Evolutionary conservation across 176 grass and related monocot genomes (phyloP), one percentile per base, ranked within the genome.

Genomic region (Oryza glaberrima): DNA sequence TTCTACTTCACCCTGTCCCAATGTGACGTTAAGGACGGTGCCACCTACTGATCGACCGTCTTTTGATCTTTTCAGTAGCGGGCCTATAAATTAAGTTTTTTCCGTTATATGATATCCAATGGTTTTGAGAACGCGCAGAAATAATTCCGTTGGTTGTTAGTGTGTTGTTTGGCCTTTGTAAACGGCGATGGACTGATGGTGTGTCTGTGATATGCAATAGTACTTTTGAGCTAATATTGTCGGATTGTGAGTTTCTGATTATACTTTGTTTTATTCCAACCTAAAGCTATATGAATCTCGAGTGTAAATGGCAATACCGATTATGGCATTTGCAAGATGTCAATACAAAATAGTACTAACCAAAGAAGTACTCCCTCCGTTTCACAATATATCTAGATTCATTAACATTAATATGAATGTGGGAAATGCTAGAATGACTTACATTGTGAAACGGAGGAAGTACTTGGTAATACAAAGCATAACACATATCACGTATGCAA

Each of bases 1-100:
- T 99, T 94, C 91, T 94, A 92, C 86, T 86, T 15, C 86, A 92
- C 96, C 20, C 23, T 70, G 60, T 56, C 72, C 34, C 54, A 77
- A 64, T 96, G 96, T 52, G 86, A 82, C 16, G 17, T 83, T 41
- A 46, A 58, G 56, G 30, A 8, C 0, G 54, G 15, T 4, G 4
- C 14, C 17, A 7, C 15, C 17, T 23, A 17, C 5, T 0, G 28
- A 35, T 8, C 6, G 9, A 3, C 7, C 22, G 12, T 6, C 48
- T 16, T 4, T 7, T 64, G 19, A 58, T 48, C 11, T 10, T 32
- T 10, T 76, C 30, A 12, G 17, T 19, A 3, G 38, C 20, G 45
- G 61, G 9, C 73, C 20, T 41, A 41, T 20, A 15, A 1, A 41
- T 44, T 65, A 11, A 20, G 4, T 10, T 28, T 46, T 49, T n/a